Base-by-base conservation (phyloP, 2,329 filamentous ascomycete genomes). In the Cladosporium sp. region DNA sequence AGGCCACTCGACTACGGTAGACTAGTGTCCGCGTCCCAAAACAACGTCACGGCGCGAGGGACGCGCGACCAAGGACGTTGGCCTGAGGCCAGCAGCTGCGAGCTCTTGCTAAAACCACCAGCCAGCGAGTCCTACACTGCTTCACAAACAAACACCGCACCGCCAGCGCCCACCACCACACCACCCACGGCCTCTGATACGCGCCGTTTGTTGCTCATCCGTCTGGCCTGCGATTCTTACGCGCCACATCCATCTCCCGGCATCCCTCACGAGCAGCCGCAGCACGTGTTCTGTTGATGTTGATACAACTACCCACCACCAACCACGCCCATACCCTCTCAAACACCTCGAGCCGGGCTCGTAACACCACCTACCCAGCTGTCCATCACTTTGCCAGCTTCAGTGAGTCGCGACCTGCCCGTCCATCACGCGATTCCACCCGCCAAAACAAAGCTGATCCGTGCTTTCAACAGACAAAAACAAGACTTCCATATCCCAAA, bases 271-370 rank as follows among this genome's bases (percentile, higher is more conserved):
- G 49, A 63, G 61, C 61, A 37, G 31, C 61, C 40, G 62, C 55
- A 71, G 56, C 55, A 70, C 72, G 68, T 73, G 71, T 66, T 46
- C 70, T 72, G 71, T 72, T 72, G 70, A 72, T 73, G 72, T 69
- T 69, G 67, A 72, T 72, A 72, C 40, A 46, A 46, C 40, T 46
- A 46, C 69, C 62, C 61, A 65, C 67, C 62, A 65, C 56, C 62
- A 64, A 55, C 57, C 69, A 68, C 71, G 64, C 68, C 69, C 69
- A 68, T 69, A 69, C 65, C 70, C 67, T 16, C 44, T 62, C 64
- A 57, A 66, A 62, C 58, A 57, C 69, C 68, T 52, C 69, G 59
- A 70, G 66, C 68, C 68, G 68, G 68, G 66, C 69, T 68, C 69
- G 65, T 44, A 64, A 50, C 40, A 59, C 46, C 66, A 66, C 57